Conservation (phyloP, 768 basidiomycete genomes). For the Lepiota subincarnata region DNA sequence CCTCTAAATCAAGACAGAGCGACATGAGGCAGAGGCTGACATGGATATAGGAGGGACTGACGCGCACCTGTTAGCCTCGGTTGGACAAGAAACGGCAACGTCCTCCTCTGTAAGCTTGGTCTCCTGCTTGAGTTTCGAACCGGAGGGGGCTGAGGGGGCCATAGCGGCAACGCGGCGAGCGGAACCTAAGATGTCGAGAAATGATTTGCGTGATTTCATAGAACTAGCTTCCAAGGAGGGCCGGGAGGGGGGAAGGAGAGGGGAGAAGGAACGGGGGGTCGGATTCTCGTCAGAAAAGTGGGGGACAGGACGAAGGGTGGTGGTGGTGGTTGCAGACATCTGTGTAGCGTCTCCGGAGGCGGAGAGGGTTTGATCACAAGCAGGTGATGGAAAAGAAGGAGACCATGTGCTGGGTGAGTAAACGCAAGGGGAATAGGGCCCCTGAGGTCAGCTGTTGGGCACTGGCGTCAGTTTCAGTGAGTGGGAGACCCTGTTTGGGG, state of each 20-base stretch:
- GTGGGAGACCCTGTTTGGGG: background rate
- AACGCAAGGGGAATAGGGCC: background rate
- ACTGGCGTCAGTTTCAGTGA: background rate
- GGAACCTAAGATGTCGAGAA: constrained; percentile 3
- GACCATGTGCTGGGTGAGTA: background rate
- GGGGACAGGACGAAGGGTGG: constrained; percentile 4
- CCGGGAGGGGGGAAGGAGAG: background rate
- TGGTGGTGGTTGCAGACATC: constrained; percentile 1
- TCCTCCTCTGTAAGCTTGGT: background rate
- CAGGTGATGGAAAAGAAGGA: background rate
- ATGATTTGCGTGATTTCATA: constrained; percentile 12
- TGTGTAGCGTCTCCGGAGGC: background rate
- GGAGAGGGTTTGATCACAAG: background rate
- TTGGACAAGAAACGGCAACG: background rate
- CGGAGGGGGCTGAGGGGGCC: background rate
- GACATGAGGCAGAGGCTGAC: constrained; percentile 7
- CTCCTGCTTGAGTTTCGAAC: constrained; percentile 8
- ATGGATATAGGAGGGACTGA: background rate
- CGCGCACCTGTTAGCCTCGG: constrained; percentile 1
- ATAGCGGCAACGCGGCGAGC: background rate
- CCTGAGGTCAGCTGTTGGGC: background rate
- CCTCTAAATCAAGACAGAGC: background rate
- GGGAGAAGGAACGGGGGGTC: constrained; percentile 4
- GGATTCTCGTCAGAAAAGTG: constrained; percentile 6
- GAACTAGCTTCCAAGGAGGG: constrained; percentile 8